phyloP scores from a whole-genome alignment of 2,329 filamentous ascomycete genomes.

The Aspergillus sojae region DNA sequence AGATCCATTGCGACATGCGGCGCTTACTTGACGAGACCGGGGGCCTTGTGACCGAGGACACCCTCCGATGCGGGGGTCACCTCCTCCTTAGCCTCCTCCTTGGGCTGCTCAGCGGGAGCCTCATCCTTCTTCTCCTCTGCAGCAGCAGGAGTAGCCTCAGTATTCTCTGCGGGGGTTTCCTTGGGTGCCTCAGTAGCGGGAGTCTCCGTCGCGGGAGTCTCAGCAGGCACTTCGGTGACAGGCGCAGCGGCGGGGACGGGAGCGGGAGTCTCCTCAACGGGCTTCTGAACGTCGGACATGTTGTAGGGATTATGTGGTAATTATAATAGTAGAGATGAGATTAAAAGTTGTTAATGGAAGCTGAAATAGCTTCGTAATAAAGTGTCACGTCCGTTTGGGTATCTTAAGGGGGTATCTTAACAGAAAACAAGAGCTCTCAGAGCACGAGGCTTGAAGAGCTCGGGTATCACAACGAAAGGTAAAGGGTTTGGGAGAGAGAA shows the following conservation, averaged over 20 bases:
- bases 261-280: slow-evolving; percentile 61
- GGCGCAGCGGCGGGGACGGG: slow-evolving; percentile 41
- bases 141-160: slow-evolving; percentile 41
- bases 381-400: slow-evolving; percentile 22
- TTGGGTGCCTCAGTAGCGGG: slow-evolving; percentile 34
- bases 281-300: slow-evolving; percentile 77
- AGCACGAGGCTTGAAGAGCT: slow-evolving; percentile 40
- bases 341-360: slow-evolving; percentile 21
- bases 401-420: slow-evolving; percentile 40
- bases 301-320: slow-evolving; percentile 32
- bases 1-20: neutral
- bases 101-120: slow-evolving; percentile 40
- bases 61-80: slow-evolving; percentile 78
- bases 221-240: slow-evolving; percentile 39
- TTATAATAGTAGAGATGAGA: slow-evolving; percentile 22
- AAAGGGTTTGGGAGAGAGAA: slow-evolving; percentile 19
- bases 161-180: slow-evolving; percentile 35
- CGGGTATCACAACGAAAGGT: slow-evolving; percentile 41
- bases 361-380: slow-evolving; percentile 22
- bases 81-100: slow-evolving; percentile 45
- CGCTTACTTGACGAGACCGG: slow-evolving; percentile 84
- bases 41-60: slow-evolving; percentile 84
- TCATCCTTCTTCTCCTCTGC: slow-evolving; percentile 40
- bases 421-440: slow-evolving; percentile 32
- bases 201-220: slow-evolving; percentile 39